Conservation (phyloP, 352 stramenopile species). For the Thalassiosira delicatula region DNA sequence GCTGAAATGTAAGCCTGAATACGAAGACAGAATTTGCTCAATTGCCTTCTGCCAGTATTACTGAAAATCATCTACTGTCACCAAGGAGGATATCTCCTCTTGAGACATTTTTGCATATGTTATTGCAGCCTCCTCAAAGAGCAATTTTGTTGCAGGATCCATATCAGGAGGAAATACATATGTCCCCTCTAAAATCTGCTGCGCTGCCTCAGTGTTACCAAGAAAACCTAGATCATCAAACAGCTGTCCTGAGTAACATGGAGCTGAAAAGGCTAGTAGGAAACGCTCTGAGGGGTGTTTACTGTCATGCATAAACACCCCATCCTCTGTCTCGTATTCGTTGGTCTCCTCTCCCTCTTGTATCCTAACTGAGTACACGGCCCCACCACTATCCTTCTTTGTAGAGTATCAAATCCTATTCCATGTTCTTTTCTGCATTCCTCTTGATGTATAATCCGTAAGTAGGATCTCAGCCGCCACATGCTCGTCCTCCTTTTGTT, state of each 20-base stretch:
- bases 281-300: neutral
- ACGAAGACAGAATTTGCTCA: neutral
- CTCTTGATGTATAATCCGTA: too few relatives aligned
- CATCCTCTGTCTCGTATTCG: neutral
- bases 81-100: neutral
- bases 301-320: neutral
- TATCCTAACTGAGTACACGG: neutral
- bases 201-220: neutral
- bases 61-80: conserved; percentile 5
- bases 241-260: neutral
- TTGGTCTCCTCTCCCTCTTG: neutral
- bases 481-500: neutral
- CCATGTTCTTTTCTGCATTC: too few relatives aligned
- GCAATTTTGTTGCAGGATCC: neutral
- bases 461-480: neutral
- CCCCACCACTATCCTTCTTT: neutral
- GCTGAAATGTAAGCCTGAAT: conserved; percentile 12
- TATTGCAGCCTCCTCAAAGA: neutral
- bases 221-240: neutral
- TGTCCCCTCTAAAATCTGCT: neutral
- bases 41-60: neutral
- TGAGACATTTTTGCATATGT: neutral
- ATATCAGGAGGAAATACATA: neutral
- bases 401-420: neutral
- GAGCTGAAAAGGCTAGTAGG: neutral